A percentile compares a stretch with the other conserved stretches of the same genome.
Conservation (phyloP, 192 early-diverging fungal genomes). For the Coemansia javaensis region DNA sequence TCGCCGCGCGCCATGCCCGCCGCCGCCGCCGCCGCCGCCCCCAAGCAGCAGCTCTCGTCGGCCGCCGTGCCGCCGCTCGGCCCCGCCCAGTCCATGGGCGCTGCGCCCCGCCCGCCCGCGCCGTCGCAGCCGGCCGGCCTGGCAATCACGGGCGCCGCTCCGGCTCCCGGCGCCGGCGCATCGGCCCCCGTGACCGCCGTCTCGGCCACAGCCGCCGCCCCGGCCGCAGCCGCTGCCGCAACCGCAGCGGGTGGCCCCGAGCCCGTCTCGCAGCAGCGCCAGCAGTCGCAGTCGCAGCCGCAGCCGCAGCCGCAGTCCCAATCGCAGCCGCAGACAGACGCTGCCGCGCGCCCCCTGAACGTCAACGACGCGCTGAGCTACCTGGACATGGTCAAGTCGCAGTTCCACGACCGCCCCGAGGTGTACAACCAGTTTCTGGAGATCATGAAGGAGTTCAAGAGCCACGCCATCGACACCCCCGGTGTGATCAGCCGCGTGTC, state of each 20-base stretch:
- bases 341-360: constrained; percentile 37
- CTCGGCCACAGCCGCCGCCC: no score
- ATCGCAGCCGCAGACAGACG: constrained; percentile 23
- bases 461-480: constrained; percentile 92
- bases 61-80: constrained; percentile 12
- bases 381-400: constrained; percentile 91
- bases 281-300: constrained; percentile 8
- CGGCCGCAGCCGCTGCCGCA: constrained; percentile 1
- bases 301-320: background rate
- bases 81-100: constrained; percentile 11
- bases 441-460: constrained; percentile 99
- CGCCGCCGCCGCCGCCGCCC: constrained; percentile 2
- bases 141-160: constrained; percentile 5
- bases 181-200: no score
- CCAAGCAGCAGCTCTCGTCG: constrained; percentile 2
- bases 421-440: constrained; percentile 98
- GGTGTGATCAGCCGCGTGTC: constrained; percentile 98
- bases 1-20: constrained; percentile 8
- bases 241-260: background rate
- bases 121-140: constrained; percentile 3
- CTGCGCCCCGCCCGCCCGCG: background rate
- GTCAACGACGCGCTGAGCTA: constrained; percentile 95
- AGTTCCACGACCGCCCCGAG: constrained; percentile 88
- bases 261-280: no score
- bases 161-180: background rate